These are phyloP conservation scores for Metschnikowia peoriensis DNA, from an alignment of 805 yeast species.

Conservation along the genomic window DNA sequence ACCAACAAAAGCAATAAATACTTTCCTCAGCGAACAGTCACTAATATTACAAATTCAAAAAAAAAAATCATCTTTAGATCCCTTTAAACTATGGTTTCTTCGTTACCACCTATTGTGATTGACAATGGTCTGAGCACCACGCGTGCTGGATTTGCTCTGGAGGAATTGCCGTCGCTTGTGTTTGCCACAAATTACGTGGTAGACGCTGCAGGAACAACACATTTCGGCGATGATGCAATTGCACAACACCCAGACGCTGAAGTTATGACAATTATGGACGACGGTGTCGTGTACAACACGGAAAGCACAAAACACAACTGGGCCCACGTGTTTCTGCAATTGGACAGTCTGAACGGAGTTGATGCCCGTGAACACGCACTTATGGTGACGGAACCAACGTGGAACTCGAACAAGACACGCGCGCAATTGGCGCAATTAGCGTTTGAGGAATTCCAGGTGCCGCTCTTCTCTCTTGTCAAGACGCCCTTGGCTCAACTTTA, in stretches of 20 bases:
- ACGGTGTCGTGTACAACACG: slow-evolving; percentile 70
- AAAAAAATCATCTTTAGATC: background rate
- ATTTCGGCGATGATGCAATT: slow-evolving; percentile 49
- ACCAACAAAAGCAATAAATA: too few relatives aligned
- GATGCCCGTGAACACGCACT: slow-evolving; percentile 65
- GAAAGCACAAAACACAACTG: slow-evolving; percentile 66
- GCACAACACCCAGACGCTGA: slow-evolving; percentile 45
- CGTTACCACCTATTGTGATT: slow-evolving; percentile 58
- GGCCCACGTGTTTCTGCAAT: slow-evolving; percentile 56
- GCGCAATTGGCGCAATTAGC: slow-evolving; percentile 64
- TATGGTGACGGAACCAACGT: slow-evolving; percentile 59
- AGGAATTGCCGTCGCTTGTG: slow-evolving; percentile 58
- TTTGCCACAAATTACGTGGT: slow-evolving; percentile 56
- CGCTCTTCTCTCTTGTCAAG: slow-evolving; percentile 71
- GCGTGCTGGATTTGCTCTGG: slow-evolving; percentile 68
- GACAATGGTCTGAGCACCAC: slow-evolving; percentile 66
- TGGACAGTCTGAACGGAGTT: slow-evolving; percentile 42
- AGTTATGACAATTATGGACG: slow-evolving; percentile 57
- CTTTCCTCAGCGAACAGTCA: background rate
- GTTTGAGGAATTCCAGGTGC: slow-evolving; percentile 71
- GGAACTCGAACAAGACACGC: slow-evolving; percentile 64
- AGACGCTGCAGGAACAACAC: slow-evolving; percentile 28
- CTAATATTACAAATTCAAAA: background rate
- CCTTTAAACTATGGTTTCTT: background rate
- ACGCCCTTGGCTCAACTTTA: slow-evolving; percentile 76